Evolutionary conservation across 148 eudicot genomes (phyloP), one percentile per base, ranked within the genome.

Genomic region (Vaccinium vitisidaea): DNA sequence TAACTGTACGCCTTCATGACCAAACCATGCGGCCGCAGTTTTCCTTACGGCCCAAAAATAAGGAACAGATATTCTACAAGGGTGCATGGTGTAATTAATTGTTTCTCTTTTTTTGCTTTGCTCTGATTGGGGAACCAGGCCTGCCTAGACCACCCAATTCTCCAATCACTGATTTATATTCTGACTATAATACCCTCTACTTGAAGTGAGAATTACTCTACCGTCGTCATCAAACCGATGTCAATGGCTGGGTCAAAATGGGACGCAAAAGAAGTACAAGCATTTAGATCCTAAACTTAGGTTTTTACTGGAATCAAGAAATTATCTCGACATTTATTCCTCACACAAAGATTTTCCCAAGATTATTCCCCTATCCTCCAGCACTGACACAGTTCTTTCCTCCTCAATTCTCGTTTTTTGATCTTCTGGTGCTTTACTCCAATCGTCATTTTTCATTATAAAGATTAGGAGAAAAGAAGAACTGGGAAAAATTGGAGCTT

Each of bases 391-490:
- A 39, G 46, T 25, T 13, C 21, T 10, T 53, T 52, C 12, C 9
- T 48, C 9, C 21, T 6, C 27, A 70, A 69, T 82, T 82, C 49
- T 56, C 18, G 82, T 36, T 79, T 32, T 79, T 79, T 49, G n/a
- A 14, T 18, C 13, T 46, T 82, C 76, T 81, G 39, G 49, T 63
- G 43, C 12, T 81, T 46, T 46, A 6, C 81, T 25, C 15, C 63
- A 18, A 6, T 61, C 71, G 8, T 11, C 36, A 36, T 15, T 79
- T 13, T 48, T 67, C 83, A 6, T 25, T 27, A 27, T 2, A 19
- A 56, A 81, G 83, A 53, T 5, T 13, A 21, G 61, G 30, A 23
- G 46, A 14, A 63, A 63, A 46, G 32, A 30, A 30, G 70, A 78
- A 25, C 43, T 59, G 83, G 73, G 83, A 43, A 80, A 23, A 59